A percentile compares a stretch with the other conserved stretches of the same genome.
phyloP scores from a whole-genome alignment of 768 basidiomycete genomes.

The Phallus indusiatus region DNA sequence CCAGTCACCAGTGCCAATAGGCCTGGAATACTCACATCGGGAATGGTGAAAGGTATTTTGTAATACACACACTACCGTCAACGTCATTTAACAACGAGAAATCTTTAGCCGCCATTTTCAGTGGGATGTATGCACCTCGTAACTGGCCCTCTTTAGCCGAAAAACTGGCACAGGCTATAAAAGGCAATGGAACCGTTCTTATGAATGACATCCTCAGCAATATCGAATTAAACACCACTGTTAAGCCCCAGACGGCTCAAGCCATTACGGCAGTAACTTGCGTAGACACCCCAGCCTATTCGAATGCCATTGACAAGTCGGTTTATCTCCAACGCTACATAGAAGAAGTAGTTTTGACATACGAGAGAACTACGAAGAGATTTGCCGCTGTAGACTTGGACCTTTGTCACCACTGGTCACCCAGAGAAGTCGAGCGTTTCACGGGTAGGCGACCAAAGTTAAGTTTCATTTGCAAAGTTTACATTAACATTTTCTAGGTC shows the following conservation, averaged over 20 bases:
- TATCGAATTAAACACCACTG: conserved; percentile 12
- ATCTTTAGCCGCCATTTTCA: conserved; percentile 11
- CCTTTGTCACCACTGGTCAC: conserved; percentile 18
- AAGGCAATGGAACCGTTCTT: conserved; percentile 18
- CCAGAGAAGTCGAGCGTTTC: conserved; percentile 11
- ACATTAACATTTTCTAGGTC: conserved; percentile 6
- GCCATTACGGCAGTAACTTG: conserved; percentile 23
- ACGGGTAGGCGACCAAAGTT: neutral
- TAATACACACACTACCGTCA: neutral
- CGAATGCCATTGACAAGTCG: conserved; percentile 11
- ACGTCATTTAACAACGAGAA: neutral
- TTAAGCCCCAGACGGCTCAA: conserved; percentile 12
- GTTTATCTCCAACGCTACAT: conserved; percentile 16
- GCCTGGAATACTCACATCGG: conserved; percentile 21
- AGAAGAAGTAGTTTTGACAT: conserved; percentile 16
- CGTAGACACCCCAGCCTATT: conserved; percentile 19
- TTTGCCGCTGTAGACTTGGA: conserved; percentile 14
- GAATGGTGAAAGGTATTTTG: conserved; percentile 16
- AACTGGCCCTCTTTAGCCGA: conserved; percentile 16
- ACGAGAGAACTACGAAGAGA: conserved; percentile 14
- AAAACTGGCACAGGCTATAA: conserved; percentile 16
- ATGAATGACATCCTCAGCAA: conserved; percentile 14
- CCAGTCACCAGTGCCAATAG: conserved; percentile 16
- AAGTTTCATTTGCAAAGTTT: neutral
- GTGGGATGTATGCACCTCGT: conserved; percentile 14